Base-by-base conservation (phyloP, 2,329 filamentous ascomycete genomes). In the Colletotrichum cuscutae region DNA sequence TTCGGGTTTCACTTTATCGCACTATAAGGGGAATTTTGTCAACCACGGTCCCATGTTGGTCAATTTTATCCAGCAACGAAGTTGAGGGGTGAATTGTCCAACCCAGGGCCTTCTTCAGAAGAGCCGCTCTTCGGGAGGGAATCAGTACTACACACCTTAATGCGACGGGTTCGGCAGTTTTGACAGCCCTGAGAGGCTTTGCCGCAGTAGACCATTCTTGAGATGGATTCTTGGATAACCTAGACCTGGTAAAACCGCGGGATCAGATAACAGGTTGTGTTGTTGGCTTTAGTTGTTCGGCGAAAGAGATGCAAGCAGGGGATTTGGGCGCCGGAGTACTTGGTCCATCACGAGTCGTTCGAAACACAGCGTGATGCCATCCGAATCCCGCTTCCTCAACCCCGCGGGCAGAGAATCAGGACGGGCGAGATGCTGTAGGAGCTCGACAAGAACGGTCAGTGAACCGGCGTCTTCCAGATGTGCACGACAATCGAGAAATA, bases 1-100 rank as follows among this genome's bases (percentile, higher is more conserved):
- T 77, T 89, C 85, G 5, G 90, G 90, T 53, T 83, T 84, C 59
- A 86, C 84, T 78, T 89, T 90, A 79, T 92, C 90, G 81, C 90
- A 92, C 89, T 90, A 74, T 19, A 58, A 58, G n/a, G 28, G 24
- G 13, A n/a, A 30, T 8, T 67, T 26, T 46, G 37, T 73, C 42
- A 63, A 67, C 30, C n/a, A 24, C 8, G 13, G 24, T 28, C 2
- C 53, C 13, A 22, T 26, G n/a, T 62, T 13, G 30, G 30, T 15
- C 11, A 11, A 11, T 22, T 46, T 53, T 19, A 30, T 15, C 12
- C 26, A 30, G 28, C 11, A 22, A 49, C 19, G 13, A 56, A 15
- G 11, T n/a, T 13, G 56, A 13, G 15, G 24, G 5, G 28, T 4
- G 26, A 37, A 57, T 26, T 30, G 35, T n/a, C 60, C 9, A 11